Evolutionary conservation across 1,284 basidiomycete species (phyloP), one percentile per base, ranked within the genome.

Genomic region (Volvariella volvacea): DNA sequence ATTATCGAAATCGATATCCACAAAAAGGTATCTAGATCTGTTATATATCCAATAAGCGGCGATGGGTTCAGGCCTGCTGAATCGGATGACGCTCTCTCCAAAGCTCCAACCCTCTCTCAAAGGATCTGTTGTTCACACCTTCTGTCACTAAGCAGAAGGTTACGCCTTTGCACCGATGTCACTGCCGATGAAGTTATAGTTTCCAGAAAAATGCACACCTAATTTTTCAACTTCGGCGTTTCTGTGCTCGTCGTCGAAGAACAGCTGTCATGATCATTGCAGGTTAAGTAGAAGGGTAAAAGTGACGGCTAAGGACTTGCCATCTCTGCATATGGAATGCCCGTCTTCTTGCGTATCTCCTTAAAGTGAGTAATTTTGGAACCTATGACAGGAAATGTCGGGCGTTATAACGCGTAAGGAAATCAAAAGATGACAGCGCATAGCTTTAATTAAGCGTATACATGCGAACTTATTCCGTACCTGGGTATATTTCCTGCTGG

Each of bases 281-380:
- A 15, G 7, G 19, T 36, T 36, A 4, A 36, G 15, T 15, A 15
- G 8, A n/a, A 6, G 34, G 6, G 6, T 28, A 28, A 6, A 48
- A n/a, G n/a, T 4, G 22, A 20, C 15, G 2, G 37, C 14, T 20
- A 32, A 12, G 12, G 6, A 51, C 70, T 12, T 41, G 86, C 87
- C 91, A 92, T 93, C 52, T 92, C 83, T 3, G 77, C 74, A 56
- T 90, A 93, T 0, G 88, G 80, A 42, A 94, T 80, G 0, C 83
- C 84, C 0, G 90, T 94, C 55, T 80, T 78, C 50, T 81, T 67
- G 58, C 89, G 85, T 38, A 93, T 59, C 45, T 75, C 71, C 58
- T 76, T 79, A 67, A 94, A 94, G 56, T 94, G 92, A 4, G 71
- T 71, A 15, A 90, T 64, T 63, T 93, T 92, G 12, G 88, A 88